Conservation (phyloP, 1,139 yeast species). For the Ashbya aceris region DNA sequence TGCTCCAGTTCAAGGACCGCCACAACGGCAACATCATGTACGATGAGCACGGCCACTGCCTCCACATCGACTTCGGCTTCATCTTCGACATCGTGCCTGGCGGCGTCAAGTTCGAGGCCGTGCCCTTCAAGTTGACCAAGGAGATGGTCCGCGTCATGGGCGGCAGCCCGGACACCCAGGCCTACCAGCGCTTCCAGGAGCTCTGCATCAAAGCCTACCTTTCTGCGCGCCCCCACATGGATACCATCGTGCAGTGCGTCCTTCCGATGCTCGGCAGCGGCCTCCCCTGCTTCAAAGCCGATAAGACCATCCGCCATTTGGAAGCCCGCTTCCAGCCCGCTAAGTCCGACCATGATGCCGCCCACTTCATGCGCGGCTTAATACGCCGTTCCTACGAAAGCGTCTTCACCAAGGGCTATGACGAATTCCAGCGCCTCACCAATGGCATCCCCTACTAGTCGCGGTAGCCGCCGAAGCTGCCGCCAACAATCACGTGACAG, state of each 20-base stretch:
- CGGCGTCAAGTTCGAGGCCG: slow-evolving; percentile 94
- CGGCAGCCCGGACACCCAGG: slow-evolving; percentile 74
- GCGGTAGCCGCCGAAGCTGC: background rate
- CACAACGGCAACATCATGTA: slow-evolving; percentile 99
- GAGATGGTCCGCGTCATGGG: slow-evolving; percentile 97
- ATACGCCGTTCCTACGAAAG: slow-evolving; percentile 80
- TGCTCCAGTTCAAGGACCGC: slow-evolving; percentile 92
- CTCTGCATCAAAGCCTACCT: slow-evolving; percentile 87
- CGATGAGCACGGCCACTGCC: slow-evolving; percentile 86
- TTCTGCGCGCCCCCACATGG: slow-evolving; percentile 84
- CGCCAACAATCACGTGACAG: too few species aligned
- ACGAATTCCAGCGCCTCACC: slow-evolving; percentile 91
- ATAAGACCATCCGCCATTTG: slow-evolving; percentile 68
- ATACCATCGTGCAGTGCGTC: slow-evolving; percentile 75
- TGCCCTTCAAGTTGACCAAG: slow-evolving; percentile 91
- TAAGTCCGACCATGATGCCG: slow-evolving; percentile 80
- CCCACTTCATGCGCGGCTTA: slow-evolving; percentile 62
- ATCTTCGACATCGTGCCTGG: slow-evolving; percentile 99
- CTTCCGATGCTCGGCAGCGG: slow-evolving; percentile 93
- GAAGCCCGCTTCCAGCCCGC: slow-evolving; percentile 71
- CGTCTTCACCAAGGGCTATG: slow-evolving; percentile 86
- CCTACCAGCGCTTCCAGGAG: slow-evolving; percentile 91
- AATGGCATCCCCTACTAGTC: slow-evolving; percentile 85
- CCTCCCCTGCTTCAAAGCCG: slow-evolving; percentile 86
- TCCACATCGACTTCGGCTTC: slow-evolving; percentile 97